A percentile compares a stretch with the other conserved stretches of the same genome.
phyloP scores from a whole-genome alignment of 768 basidiomycete species.

The Amyloporia xantha region DNA sequence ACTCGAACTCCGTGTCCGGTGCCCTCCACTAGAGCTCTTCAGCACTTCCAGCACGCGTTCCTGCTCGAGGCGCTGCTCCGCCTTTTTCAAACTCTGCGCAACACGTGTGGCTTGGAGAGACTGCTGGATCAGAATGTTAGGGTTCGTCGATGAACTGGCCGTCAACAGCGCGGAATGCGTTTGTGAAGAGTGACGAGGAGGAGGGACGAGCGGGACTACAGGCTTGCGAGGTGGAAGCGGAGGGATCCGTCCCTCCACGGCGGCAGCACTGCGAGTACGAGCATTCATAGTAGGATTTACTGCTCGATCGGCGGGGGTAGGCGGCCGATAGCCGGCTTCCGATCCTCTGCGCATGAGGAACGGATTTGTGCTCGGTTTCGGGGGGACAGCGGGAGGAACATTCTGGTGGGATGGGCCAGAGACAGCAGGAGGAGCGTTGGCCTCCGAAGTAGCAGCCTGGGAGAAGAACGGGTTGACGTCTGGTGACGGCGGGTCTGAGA shows the following conservation, averaged over 20 bases:
- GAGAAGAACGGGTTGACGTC: conserved; percentile 11
- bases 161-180: conserved; percentile 7
- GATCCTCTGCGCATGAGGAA: conserved; percentile 28
- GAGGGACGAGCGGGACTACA: conserved; percentile 26
- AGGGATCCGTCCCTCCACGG: conserved; percentile 26
- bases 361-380: conserved; percentile 32
- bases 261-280: not conserved
- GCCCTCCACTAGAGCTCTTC: conserved; percentile 36
- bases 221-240: conserved; percentile 51
- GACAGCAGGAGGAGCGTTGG: not conserved
- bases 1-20: conserved; percentile 18
- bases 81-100: conserved; percentile 63
- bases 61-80: conserved; percentile 60
- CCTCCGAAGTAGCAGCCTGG: not conserved
- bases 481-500: conserved; percentile 10
- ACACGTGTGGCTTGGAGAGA: conserved; percentile 68
- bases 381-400: conserved; percentile 15
- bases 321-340: no score
- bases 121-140: conserved; percentile 58
- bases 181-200: conserved; percentile 36
- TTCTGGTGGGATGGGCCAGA: conserved; percentile 4
- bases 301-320: not conserved
- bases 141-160: conserved; percentile 14
- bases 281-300: not conserved
- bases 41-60: conserved; percentile 67